phyloP scores from a whole-genome alignment of 495 filamentous ascomycete species.

The Geopyxis carbonaria region DNA sequence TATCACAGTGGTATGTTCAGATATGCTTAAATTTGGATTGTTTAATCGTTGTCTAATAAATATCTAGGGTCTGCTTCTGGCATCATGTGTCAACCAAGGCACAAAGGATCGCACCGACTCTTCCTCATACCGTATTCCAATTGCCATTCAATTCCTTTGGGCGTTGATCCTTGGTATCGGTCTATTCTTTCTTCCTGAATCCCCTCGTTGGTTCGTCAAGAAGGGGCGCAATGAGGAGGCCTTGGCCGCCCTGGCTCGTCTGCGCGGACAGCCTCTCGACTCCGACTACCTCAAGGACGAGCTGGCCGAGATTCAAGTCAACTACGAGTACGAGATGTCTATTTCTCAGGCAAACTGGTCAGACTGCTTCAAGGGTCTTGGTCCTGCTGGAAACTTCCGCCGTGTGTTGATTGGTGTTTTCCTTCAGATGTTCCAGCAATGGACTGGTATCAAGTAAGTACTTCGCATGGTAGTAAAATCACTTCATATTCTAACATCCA shows the following conservation, averaged over 20 bases:
- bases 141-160: slow-evolving; percentile 70
- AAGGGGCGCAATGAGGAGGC: slow-evolving; percentile 34
- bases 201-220: slow-evolving; percentile 41
- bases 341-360: slow-evolving; percentile 51
- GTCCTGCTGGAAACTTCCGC: slow-evolving; percentile 39
- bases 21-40: too few species aligned
- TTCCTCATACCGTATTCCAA: slow-evolving; percentile 64
- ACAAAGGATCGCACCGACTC: slow-evolving; percentile 45
- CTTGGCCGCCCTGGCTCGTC: slow-evolving; percentile 33
- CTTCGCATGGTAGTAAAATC: slow-evolving; percentile 13
- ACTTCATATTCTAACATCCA: slow-evolving; percentile 10
- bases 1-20: slow-evolving; percentile 49
- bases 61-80: slow-evolving; percentile 49
- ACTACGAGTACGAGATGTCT: slow-evolving; percentile 60
- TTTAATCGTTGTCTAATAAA: neutral
- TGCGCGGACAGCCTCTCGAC: slow-evolving; percentile 40
- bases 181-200: slow-evolving; percentile 35
- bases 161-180: slow-evolving; percentile 11
- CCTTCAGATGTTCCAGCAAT: slow-evolving; percentile 62
- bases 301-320: slow-evolving; percentile 62
- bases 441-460: slow-evolving; percentile 28
- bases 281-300: slow-evolving; percentile 49
- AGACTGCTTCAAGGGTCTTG: slow-evolving; percentile 47
- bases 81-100: slow-evolving; percentile 58
- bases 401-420: slow-evolving; percentile 60